Evolutionary conservation across 2,329 filamentous ascomycete genomes (phyloP).

Genomic region (Amauroascus verrucosus): DNA sequence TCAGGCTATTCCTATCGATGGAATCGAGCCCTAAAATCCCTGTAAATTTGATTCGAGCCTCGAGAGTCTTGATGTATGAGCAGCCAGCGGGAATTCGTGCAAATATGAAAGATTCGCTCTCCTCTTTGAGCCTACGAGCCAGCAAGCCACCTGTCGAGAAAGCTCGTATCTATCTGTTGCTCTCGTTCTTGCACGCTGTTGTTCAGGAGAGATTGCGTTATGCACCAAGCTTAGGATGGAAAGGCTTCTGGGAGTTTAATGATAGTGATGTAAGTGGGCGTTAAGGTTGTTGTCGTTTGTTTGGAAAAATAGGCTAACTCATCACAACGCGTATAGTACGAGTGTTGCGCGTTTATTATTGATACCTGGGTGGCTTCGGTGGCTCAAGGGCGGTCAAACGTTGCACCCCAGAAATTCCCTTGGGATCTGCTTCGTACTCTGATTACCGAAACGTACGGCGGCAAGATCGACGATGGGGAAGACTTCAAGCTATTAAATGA

Average conservation of each 20-base stretch:
- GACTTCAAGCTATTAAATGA: conserved; percentile 66
- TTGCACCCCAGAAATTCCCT: conserved; percentile 85
- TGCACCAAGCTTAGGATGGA: conserved; percentile 89
- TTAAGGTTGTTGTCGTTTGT: neutral
- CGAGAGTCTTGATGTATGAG: conserved; percentile 92
- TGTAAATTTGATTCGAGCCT: conserved; percentile 86
- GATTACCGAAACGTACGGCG: conserved; percentile 88
- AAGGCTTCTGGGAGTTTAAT: conserved; percentile 99
- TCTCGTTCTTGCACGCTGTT: conserved; percentile 92
- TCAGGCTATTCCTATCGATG: conserved; percentile 95
- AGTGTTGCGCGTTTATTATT: conserved; percentile 92
- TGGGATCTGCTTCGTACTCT: conserved; percentile 93
- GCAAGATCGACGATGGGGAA: conserved; percentile 85
- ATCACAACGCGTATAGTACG: conserved; percentile 52
- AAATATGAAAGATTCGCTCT: conserved; percentile 97
- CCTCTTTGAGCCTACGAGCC: conserved; percentile 64
- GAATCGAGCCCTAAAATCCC: conserved; percentile 94
- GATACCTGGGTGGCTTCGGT: conserved; percentile 85
- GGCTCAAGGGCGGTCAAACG: conserved; percentile 77
- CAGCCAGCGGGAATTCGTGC: conserved; percentile 92
- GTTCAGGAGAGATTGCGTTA: conserved; percentile 92
- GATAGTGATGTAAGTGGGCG: conserved; percentile 78
- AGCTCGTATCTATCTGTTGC: conserved; percentile 73
- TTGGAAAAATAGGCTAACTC: neutral
- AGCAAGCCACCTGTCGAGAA: conserved; percentile 82